Evolutionary conservation across 1,139 yeast species (phyloP).

Genomic region (Blastobotrys malaysiensis): DNA sequence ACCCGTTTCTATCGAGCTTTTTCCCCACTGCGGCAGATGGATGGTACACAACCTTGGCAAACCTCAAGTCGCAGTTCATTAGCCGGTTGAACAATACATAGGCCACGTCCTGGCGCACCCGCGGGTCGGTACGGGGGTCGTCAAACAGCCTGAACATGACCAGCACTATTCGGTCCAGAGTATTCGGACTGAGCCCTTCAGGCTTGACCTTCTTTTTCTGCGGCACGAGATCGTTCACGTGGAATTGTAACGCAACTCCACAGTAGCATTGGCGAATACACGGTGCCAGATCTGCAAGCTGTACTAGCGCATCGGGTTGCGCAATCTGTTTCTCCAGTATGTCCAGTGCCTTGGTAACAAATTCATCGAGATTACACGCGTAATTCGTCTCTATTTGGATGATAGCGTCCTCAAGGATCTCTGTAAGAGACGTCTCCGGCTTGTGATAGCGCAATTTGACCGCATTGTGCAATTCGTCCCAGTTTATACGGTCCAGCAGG

Average conservation of each 20-base stretch:
- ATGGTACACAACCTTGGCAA: neutral
- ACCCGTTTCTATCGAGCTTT: neutral
- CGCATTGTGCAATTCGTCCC: neutral
- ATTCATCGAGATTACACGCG: neutral
- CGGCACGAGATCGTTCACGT: neutral
- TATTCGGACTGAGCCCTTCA: neutral
- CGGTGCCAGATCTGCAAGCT: neutral
- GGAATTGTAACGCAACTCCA: neutral
- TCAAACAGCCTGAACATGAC: neutral
- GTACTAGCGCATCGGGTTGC: neutral
- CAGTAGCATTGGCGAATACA: neutral
- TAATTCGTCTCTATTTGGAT: neutral
- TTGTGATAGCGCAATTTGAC: neutral
- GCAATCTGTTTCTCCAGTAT: neutral
- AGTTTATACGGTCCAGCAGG: neutral
- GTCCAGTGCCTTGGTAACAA: neutral
- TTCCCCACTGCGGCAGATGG: neutral
- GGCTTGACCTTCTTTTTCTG: neutral
- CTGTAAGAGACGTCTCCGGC: neutral
- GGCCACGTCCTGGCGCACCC: neutral
- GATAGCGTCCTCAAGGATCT: neutral
- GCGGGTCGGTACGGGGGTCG: neutral
- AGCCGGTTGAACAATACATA: neutral
- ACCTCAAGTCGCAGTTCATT: neutral
- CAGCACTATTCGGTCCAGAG: neutral